Evolutionary conservation across 1,284 basidiomycete species (phyloP).

Genomic region (Violaceomyces palustris): DNA sequence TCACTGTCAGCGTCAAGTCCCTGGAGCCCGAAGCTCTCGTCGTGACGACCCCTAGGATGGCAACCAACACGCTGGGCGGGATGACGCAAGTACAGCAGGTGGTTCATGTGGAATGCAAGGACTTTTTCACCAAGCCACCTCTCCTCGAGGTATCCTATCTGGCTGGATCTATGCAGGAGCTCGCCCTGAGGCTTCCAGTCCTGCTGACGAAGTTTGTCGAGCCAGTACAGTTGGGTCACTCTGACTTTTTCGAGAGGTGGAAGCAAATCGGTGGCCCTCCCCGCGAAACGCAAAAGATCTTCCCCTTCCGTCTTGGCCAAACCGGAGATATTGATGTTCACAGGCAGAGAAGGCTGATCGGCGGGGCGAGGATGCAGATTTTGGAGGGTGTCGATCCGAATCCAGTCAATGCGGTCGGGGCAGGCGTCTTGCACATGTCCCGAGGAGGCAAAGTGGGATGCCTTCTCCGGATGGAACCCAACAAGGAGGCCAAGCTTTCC

Average conservation of each 20-base stretch:
- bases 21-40: slow-evolving; percentile 67
- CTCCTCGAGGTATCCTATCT: slow-evolving; percentile 85
- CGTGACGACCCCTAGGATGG: slow-evolving; percentile 81
- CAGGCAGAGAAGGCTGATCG: slow-evolving; percentile 69
- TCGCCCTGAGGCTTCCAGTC: slow-evolving; percentile 79
- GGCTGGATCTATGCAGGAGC: slow-evolving; percentile 80
- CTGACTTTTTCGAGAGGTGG: slow-evolving; percentile 97
- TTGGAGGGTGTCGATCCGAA: slow-evolving; percentile 63
- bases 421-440: slow-evolving; percentile 85
- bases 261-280: slow-evolving; percentile 87
- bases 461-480: slow-evolving; percentile 85
- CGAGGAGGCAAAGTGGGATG: slow-evolving; percentile 88
- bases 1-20: slow-evolving; percentile 71
- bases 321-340: slow-evolving; percentile 69
- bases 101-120: slow-evolving; percentile 88
- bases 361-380: slow-evolving; percentile 70
- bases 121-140: slow-evolving; percentile 71
- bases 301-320: slow-evolving; percentile 67
- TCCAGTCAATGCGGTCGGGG: slow-evolving; percentile 76
- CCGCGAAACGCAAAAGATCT: slow-evolving; percentile 82
- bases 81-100: slow-evolving; percentile 88
- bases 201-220: slow-evolving; percentile 88
- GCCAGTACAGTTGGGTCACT: slow-evolving; percentile 72
- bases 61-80: slow-evolving; percentile 68
- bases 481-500: slow-evolving; percentile 87